Percentiles rank a stretch among this genome's conserved stretches.
These are phyloP conservation scores for Aspergillus avenaceus DNA, from an alignment of 495 filamentous ascomycete genomes.

Conservation along the genomic window DNA sequence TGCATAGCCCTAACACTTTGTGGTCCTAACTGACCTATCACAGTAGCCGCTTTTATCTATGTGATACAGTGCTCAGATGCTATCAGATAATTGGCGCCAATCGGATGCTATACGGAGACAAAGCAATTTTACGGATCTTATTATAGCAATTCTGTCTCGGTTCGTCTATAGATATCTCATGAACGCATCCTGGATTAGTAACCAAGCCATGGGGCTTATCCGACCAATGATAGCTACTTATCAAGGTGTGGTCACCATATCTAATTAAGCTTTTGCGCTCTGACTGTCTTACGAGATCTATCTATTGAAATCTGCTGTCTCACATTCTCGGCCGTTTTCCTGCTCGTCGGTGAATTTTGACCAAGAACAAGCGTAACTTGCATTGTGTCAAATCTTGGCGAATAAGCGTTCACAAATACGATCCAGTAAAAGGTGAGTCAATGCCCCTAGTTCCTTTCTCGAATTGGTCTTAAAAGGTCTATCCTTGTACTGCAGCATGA, in stretches of 20 bases:
- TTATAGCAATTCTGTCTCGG: too few species aligned
- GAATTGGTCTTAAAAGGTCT: too few species aligned
- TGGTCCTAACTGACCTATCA: not conserved
- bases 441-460: not conserved
- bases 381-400: not conserved
- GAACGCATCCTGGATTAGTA: too few species aligned
- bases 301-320: not conserved
- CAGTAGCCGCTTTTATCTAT: not conserved
- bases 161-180: too few species aligned
- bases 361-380: not conserved
- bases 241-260: too few species aligned
- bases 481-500: not conserved
- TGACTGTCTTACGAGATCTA: not conserved
- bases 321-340: not conserved
- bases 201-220: too few species aligned
- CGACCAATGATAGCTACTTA: too few species aligned
- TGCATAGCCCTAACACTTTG: not conserved
- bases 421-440: not conserved
- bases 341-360: not conserved
- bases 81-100: too few species aligned
- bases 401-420: not conserved
- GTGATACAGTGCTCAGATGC: too few species aligned
- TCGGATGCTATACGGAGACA: not conserved
- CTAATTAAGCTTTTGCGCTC: conserved; percentile 1
- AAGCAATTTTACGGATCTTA: too few species aligned